Evolutionary conservation across 2,329 filamentous ascomycete species (phyloP).

Genomic region (Magnaporthiopsis poae): DNA sequence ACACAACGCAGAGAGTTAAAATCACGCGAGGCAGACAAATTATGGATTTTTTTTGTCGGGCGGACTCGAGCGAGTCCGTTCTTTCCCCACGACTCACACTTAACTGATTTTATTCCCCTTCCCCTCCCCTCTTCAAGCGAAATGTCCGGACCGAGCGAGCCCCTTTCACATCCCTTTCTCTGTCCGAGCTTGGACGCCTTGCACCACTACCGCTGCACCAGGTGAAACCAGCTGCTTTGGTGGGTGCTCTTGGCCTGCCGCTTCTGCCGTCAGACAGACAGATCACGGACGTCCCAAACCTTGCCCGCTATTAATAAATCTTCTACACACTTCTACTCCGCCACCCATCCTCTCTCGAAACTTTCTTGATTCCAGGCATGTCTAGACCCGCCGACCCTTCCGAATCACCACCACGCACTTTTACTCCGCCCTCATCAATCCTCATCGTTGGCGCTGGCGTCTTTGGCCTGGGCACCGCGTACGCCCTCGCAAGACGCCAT

Average conservation of each 20-base stretch:
- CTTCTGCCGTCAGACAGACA: background rate
- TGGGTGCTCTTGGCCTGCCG: background rate
- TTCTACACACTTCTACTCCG: background rate
- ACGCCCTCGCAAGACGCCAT: conserved; percentile 56
- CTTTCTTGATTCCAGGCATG: background rate
- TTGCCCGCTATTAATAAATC: background rate
- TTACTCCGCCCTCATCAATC: conserved; percentile 37
- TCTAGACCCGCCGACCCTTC: conserved; percentile 9
- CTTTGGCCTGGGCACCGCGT: conserved; percentile 53
- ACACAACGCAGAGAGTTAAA: background rate
- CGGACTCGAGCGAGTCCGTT: background rate
- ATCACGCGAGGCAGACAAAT: background rate
- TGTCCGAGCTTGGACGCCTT: background rate
- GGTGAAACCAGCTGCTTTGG: background rate
- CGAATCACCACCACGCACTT: conserved; percentile 9
- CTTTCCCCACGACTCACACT: too few relatives aligned
- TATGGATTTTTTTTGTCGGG: background rate
- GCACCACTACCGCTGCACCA: background rate
- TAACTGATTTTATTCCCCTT: background rate
- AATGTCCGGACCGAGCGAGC: background rate
- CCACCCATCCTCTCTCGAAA: too few relatives aligned
- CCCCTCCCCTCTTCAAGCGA: background rate
- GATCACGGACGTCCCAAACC: background rate
- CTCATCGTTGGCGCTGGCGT: conserved; percentile 61
- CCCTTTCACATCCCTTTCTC: background rate